A percentile compares a stretch with the other conserved stretches of the same genome.
Conservation (phyloP, 179 eudicot genomes). For the Kewa caespitosa region DNA sequence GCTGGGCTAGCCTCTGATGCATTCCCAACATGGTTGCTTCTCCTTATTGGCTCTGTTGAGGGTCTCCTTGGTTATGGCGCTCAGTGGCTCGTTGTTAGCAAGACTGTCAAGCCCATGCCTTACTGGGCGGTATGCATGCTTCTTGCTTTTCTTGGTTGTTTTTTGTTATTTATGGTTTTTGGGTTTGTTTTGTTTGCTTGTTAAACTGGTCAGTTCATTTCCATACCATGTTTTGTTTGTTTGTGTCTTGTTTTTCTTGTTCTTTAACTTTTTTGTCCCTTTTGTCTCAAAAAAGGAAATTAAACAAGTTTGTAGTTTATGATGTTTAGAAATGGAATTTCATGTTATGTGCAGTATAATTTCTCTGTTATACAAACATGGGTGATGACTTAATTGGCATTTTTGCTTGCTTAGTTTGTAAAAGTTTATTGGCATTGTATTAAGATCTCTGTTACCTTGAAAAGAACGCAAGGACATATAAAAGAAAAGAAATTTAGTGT, state of each 20-base stretch:
- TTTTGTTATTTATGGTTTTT: neutral
- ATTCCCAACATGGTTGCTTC: constrained; percentile 53
- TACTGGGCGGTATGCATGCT: constrained; percentile 69
- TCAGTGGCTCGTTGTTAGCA: constrained; percentile 92
- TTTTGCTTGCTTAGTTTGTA: too few species aligned
- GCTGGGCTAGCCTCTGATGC: constrained; percentile 84
- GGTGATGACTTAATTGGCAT: too few species aligned
- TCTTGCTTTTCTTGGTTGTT: neutral
- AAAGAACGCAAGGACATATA: too few species aligned
- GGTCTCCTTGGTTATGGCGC: constrained; percentile 87
- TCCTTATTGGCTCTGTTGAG: constrained; percentile 78
- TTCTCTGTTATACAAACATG: too few species aligned
- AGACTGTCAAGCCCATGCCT: constrained; percentile 65
- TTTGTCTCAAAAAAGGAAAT: neutral
- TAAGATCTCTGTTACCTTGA: too few species aligned
- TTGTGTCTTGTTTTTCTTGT: neutral
- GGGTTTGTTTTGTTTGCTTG: neutral
- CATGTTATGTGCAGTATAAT: too few species aligned
- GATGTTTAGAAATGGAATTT: too few species aligned
- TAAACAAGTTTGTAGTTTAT: neutral
- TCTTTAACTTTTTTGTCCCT: neutral
- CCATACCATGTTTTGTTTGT: too few species aligned
- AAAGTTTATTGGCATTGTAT: too few species aligned
- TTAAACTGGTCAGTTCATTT: too few species aligned
- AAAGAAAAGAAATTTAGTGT: neutral